phyloP scores from a whole-genome alignment of 257 asterid species.

The Ballota nigra region DNA sequence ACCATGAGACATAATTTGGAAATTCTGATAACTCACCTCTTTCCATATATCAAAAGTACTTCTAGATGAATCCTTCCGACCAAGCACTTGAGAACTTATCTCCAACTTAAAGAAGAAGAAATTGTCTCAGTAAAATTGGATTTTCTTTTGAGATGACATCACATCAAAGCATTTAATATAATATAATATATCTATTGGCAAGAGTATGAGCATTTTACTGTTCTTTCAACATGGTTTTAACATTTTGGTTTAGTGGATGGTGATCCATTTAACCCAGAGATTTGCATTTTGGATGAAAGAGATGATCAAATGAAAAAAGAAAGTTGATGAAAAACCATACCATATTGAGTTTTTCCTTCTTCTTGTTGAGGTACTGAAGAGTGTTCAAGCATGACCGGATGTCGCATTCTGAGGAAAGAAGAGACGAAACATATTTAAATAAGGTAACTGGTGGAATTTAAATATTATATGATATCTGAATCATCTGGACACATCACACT shows the following conservation, averaged over 20 bases:
- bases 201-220: not conserved
- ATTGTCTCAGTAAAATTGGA: constrained; percentile 17
- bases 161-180: constrained; percentile 13
- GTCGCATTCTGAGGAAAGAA: constrained; percentile 70
- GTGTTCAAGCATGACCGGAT: constrained; percentile 95
- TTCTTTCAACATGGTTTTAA: not conserved
- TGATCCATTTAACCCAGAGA: constrained; percentile 11
- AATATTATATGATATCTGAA: not conserved
- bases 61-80: constrained; percentile 76
- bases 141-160: not conserved
- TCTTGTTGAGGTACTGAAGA: constrained; percentile 91
- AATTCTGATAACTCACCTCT: constrained; percentile 61
- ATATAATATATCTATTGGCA: constrained; percentile 6
- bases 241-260: constrained; percentile 6
- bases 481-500: not conserved
- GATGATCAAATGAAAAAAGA: constrained; percentile 1
- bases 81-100: constrained; percentile 91
- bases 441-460: constrained; percentile 5
- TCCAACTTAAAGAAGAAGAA: constrained; percentile 55
- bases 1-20: constrained; percentile 15
- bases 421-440: constrained; percentile 15
- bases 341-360: constrained; percentile 72
- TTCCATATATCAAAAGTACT: constrained; percentile 95
- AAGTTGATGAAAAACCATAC: constrained; percentile 41
- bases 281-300: constrained; percentile 21